These are phyloP conservation scores for Melanogaster broomeanus DNA, from an alignment of 768 basidiomycete species.

Conservation along the genomic window DNA sequence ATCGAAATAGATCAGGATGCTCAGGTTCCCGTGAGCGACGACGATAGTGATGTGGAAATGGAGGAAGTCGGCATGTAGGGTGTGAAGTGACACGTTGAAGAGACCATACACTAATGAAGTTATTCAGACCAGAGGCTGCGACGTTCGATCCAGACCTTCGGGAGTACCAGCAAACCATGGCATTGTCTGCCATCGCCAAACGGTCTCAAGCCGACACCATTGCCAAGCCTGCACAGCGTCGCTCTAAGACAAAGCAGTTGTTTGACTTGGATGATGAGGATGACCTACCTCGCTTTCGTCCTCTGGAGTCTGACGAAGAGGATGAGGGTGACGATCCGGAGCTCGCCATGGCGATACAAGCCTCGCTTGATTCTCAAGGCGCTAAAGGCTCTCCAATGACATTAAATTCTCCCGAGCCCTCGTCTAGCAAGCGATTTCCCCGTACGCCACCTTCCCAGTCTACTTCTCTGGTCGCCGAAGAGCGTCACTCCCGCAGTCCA, in stretches of 20 bases:
- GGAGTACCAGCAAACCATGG: slow-evolving; percentile 60
- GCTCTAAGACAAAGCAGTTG: slow-evolving; percentile 43
- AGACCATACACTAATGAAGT: slow-evolving; percentile 12
- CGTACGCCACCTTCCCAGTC: slow-evolving; percentile 10
- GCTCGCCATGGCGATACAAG: slow-evolving; percentile 61
- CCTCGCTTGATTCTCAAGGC: slow-evolving; percentile 48
- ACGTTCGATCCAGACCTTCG: slow-evolving; percentile 61
- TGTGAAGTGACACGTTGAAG: background rate
- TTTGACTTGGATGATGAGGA: slow-evolving; percentile 60
- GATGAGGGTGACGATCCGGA: slow-evolving; percentile 60
- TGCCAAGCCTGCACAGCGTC: slow-evolving; percentile 34
- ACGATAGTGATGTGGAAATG: slow-evolving; percentile 65
- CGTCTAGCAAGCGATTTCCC: slow-evolving; percentile 1
- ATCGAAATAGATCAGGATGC: slow-evolving; percentile 81
- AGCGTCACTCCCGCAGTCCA: background rate
- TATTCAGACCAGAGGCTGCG: slow-evolving; percentile 31
- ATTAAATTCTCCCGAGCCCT: background rate
- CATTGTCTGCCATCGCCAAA: slow-evolving; percentile 57
- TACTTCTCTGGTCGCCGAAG: background rate
- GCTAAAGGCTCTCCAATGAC: background rate
- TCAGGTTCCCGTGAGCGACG: slow-evolving; percentile 34
- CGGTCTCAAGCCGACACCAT: slow-evolving; percentile 41
- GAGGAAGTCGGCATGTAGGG: slow-evolving; percentile 77
- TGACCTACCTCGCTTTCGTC: slow-evolving; percentile 19
- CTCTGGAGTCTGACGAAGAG: slow-evolving; percentile 40